phyloP scores from a whole-genome alignment of 2,329 filamentous ascomycete genomes.

The Xylogone sp. region DNA sequence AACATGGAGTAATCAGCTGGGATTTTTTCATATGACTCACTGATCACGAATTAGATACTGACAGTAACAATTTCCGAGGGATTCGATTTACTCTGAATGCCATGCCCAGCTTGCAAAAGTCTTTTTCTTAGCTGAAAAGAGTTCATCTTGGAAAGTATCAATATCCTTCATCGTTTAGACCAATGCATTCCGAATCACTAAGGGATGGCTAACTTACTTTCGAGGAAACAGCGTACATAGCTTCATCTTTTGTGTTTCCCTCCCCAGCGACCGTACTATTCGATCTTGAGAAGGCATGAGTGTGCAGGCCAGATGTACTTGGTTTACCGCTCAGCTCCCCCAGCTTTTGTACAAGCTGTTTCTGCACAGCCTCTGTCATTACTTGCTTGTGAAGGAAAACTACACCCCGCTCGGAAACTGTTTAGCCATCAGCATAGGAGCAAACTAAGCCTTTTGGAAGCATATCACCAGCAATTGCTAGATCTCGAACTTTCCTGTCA shows the following conservation, averaged over 20 bases:
- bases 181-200: too few species aligned
- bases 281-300: slow-evolving; percentile 53
- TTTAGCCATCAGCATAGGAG: slow-evolving; percentile 1
- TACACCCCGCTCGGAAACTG: slow-evolving; percentile 47
- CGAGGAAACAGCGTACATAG: too few species aligned
- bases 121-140: too few species aligned
- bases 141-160: too few species aligned
- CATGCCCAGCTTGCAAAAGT: too few species aligned
- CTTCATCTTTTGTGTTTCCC: too few species aligned
- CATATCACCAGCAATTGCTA: slow-evolving; percentile 32
- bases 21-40: too few species aligned
- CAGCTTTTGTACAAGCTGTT: slow-evolving; percentile 47
- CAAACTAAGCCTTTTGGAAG: not conserved
- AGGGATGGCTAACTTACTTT: too few species aligned
- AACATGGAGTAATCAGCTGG: slow-evolving; percentile 50
- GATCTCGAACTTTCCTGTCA: slow-evolving; percentile 58
- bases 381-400: slow-evolving; percentile 48
- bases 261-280: too few species aligned
- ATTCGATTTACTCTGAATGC: too few species aligned
- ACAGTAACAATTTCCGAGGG: too few species aligned
- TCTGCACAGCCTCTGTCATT: slow-evolving; percentile 38
- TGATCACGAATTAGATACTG: slow-evolving; percentile 38
- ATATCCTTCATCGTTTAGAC: too few species aligned
- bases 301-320: slow-evolving; percentile 45
- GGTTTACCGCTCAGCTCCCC: slow-evolving; percentile 59